Evolutionary conservation across 257 asterid species (phyloP).

Genomic region (Eucommia ulmoides): DNA sequence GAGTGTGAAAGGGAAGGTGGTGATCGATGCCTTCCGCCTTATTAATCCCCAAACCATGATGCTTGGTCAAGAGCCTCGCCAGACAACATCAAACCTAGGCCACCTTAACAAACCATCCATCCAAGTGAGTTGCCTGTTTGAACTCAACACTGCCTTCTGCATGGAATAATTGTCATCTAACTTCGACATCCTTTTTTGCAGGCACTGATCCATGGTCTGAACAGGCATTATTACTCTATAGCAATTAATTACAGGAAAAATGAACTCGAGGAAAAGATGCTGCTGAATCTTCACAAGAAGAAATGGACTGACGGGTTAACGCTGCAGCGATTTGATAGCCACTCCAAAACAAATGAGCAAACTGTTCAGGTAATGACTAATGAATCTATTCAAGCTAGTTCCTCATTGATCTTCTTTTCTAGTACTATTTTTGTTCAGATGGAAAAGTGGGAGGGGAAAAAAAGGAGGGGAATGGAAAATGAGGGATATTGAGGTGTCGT

Average conservation of each 20-base stretch:
- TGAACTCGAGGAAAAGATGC: constrained; percentile 99
- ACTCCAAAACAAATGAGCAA: constrained; percentile 94
- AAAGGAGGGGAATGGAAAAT: no score
- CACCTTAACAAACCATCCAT: constrained; percentile 97
- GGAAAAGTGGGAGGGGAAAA: no score
- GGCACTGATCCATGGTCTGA: constrained; percentile 96
- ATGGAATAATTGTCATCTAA: background rate
- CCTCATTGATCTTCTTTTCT: no score
- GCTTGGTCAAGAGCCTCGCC: constrained; percentile 99
- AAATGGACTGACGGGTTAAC: constrained; percentile 95
- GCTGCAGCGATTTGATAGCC: constrained; percentile 80
- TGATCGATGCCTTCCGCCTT: constrained; percentile 95
- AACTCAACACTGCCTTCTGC: no score
- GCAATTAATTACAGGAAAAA: constrained; percentile 94
- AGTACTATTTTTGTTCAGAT: no score
- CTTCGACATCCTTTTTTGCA: constrained; percentile 21
- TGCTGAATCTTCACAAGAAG: constrained; percentile 88
- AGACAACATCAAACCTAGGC: constrained; percentile 93
- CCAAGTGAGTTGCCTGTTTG: constrained; percentile 44
- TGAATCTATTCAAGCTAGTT: no score
- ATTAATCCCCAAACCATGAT: constrained; percentile 98
- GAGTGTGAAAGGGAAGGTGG: constrained; percentile 98
- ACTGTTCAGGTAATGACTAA: constrained; percentile 93
- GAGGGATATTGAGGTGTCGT: no score
- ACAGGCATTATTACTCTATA: constrained; percentile 90